Evolutionary conservation across 2,329 filamentous ascomycete species (phyloP).

Genomic region (Chrysoporthe cubensis): DNA sequence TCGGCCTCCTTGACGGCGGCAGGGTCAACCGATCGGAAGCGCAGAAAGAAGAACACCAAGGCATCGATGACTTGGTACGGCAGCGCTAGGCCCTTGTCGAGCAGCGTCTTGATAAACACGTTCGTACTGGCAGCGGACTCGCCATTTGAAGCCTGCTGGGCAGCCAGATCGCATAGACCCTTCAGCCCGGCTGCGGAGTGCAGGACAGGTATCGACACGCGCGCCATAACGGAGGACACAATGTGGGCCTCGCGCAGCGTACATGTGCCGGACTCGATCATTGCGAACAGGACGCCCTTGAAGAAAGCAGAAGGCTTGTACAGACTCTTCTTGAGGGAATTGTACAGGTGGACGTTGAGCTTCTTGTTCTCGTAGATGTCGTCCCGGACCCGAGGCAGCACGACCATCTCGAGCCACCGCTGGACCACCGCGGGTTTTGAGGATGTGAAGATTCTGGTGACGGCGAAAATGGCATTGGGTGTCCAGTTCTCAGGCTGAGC

Average conservation of each 20-base stretch:
- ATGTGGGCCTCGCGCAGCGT: conserved; percentile 92
- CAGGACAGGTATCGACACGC: conserved; percentile 85
- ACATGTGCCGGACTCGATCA: conserved; percentile 84
- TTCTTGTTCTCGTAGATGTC: conserved; percentile 95
- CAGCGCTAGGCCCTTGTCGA: conserved; percentile 97
- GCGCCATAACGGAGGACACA: conserved; percentile 80
- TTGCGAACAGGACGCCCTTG: conserved; percentile 91
- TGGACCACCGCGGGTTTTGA: conserved; percentile 79
- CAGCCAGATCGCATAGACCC: conserved; percentile 90
- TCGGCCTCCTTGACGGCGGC: conserved; percentile 58
- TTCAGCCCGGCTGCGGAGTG: conserved; percentile 93
- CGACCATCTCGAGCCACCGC: conserved; percentile 82
- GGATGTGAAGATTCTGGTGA: conserved; percentile 90
- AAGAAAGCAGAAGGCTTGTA: conserved; percentile 97
- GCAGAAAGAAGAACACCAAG: conserved; percentile 93
- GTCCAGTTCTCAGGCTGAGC: conserved; percentile 61
- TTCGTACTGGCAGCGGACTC: conserved; percentile 92
- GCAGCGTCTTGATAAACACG: conserved; percentile 87
- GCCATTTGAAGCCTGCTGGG: conserved; percentile 81
- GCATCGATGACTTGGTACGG: conserved; percentile 94
- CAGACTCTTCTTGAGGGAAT: conserved; percentile 85
- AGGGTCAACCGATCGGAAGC: conserved; percentile 76
- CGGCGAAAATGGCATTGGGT: conserved; percentile 79
- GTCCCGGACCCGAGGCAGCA: conserved; percentile 88
- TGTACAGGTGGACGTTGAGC: conserved; percentile 94